Conservation (phyloP, 2,329 filamentous ascomycete genomes). For the Fusarium sp. region DNA sequence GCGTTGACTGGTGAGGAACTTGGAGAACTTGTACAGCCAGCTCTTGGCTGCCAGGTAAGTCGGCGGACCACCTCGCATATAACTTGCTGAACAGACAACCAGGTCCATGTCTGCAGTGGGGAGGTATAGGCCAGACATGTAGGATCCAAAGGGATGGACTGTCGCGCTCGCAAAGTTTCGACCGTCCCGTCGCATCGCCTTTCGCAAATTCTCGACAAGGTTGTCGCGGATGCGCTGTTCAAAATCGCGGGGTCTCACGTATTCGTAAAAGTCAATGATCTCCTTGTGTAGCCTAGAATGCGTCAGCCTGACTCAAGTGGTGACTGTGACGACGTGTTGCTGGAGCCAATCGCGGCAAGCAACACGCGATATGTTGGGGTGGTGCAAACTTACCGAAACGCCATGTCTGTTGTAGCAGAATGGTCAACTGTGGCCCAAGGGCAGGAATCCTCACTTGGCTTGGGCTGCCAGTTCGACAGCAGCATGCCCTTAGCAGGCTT, state of each 20-base stretch:
- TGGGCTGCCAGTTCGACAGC: constrained; percentile 64
- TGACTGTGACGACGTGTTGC: too few relatives aligned
- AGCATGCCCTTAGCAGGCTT: constrained; percentile 64
- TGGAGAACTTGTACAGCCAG: constrained; percentile 72
- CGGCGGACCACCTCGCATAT: constrained; percentile 64
- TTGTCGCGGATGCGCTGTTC: constrained; percentile 81
- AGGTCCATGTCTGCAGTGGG: constrained; percentile 92
- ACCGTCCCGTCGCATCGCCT: constrained; percentile 64
- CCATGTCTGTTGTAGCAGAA: constrained; percentile 63
- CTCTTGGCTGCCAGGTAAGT: constrained; percentile 63
- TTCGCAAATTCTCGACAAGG: constrained; percentile 76
- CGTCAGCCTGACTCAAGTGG: background rate
- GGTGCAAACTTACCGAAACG: constrained; percentile 64
- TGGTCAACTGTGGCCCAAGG: constrained; percentile 76
- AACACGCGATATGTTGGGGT: background rate
- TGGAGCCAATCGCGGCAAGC: background rate
- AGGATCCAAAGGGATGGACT: constrained; percentile 89
- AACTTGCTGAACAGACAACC: constrained; percentile 76
- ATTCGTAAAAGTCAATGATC: constrained; percentile 88
- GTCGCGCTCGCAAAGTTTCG: constrained; percentile 69
- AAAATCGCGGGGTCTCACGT: constrained; percentile 80
- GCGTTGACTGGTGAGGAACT: constrained; percentile 65
- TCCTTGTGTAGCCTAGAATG: constrained; percentile 83
- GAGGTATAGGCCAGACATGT: constrained; percentile 81
- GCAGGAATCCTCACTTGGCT: constrained; percentile 55